Evolutionary conservation across 805 yeast genomes (phyloP).

Genomic region (Saturnispora galanensis): DNA sequence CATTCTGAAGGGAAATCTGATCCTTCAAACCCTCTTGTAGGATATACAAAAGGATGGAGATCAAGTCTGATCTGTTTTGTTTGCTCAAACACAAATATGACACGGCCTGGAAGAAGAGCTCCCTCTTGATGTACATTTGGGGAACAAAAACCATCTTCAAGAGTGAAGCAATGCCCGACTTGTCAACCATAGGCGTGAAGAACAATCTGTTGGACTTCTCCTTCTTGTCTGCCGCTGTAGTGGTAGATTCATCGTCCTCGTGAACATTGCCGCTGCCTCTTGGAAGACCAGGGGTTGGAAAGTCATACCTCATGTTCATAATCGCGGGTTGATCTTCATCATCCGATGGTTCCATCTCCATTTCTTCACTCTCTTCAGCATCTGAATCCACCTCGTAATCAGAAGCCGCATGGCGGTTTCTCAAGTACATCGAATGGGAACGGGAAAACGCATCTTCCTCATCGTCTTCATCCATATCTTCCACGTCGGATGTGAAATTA

Average conservation of each 20-base stretch:
- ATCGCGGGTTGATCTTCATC: too few relatives aligned
- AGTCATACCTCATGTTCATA: too few relatives aligned
- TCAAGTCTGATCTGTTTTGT: conserved; percentile 67
- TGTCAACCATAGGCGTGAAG: conserved; percentile 63
- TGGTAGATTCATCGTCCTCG: too few relatives aligned
- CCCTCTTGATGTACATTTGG: conserved; percentile 52
- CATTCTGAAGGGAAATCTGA: conserved; percentile 49
- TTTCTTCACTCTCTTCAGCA: not conserved
- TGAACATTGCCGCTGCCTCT: too few relatives aligned
- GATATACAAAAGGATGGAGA: conserved; percentile 56
- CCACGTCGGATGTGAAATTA: not conserved
- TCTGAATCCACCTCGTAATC: conserved; percentile 15
- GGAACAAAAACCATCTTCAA: conserved; percentile 66
- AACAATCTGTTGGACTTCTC: conserved; percentile 31
- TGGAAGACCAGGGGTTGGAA: too few relatives aligned
- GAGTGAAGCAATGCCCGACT: conserved; percentile 64
- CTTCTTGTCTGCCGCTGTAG: conserved; percentile 2
- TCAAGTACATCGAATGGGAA: too few relatives aligned
- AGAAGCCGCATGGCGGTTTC: too few relatives aligned
- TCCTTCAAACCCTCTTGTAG: conserved; percentile 67
- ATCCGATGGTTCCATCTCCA: not conserved
- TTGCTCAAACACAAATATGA: conserved; percentile 63
- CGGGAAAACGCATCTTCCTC: conserved; percentile 12
- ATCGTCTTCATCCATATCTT: conserved; percentile 15
- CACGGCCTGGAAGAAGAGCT: conserved; percentile 53